Evolutionary conservation across 108 stramenopile species (phyloP).

Genomic region (Fragilaria crotonensis): DNA sequence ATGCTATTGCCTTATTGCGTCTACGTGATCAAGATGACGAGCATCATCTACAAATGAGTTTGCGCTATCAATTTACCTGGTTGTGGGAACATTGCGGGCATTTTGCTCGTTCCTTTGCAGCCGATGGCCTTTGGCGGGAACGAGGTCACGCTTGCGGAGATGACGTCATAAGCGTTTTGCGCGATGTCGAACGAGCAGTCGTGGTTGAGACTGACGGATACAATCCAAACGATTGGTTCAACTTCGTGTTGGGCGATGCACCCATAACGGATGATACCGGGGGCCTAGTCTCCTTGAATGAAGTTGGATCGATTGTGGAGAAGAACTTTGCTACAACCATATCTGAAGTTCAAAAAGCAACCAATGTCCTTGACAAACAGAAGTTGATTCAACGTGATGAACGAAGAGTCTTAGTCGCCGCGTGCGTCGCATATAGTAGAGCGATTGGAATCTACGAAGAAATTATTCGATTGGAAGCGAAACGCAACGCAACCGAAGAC

Average conservation of each 20-base stretch:
- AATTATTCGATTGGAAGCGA: constrained; percentile 11
- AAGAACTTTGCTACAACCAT: constrained; percentile 7
- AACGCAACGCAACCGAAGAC: constrained; percentile 4
- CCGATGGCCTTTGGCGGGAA: constrained; percentile 71
- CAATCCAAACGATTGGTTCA: constrained; percentile 6
- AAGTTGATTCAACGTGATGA: constrained; percentile 54
- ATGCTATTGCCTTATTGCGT: constrained; percentile 36
- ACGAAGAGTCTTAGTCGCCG: constrained; percentile 66
- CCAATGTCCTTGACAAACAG: constrained; percentile 38
- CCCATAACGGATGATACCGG: neutral
- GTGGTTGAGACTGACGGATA: neutral
- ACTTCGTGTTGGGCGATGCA: constrained; percentile 4
- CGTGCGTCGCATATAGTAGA: constrained; percentile 58
- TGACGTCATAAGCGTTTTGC: constrained; percentile 51
- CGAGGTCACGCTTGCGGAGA: constrained; percentile 67
- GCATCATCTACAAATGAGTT: constrained; percentile 16
- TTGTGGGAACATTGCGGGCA: constrained; percentile 83
- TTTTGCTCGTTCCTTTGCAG: constrained; percentile 81
- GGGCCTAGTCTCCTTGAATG: neutral
- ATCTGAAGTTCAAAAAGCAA: constrained; percentile 11
- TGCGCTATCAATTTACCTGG: constrained; percentile 67
- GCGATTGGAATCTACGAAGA: constrained; percentile 45
- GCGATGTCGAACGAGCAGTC: constrained; percentile 38
- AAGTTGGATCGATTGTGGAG: neutral
- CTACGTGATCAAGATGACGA: constrained; percentile 13